Base-by-base conservation (phyloP, 2,329 filamentous ascomycete genomes). In the Claviceps paspali region DNA sequence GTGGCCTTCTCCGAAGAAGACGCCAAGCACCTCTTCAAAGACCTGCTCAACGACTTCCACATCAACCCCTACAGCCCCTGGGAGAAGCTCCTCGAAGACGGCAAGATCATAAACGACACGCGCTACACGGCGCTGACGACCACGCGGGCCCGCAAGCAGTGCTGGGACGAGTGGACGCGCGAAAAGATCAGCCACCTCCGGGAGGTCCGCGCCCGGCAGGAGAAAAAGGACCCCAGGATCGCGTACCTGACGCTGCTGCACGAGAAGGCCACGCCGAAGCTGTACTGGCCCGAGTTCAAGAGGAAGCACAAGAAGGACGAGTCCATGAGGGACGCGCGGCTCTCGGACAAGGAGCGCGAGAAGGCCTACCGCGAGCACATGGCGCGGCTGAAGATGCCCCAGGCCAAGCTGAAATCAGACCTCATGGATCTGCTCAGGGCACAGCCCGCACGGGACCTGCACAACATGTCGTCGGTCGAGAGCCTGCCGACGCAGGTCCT, bases 281-380 rank as follows among this genome's bases (percentile, higher is more conserved):
- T 98, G 1, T 98, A 93, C 65, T 98, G 91, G 91, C 80, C 84
- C 0, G 91, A 98, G 54, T 98, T 98, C 60, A 85, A 83, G 49
- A 70, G 91, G 24, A 98, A 95, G 54, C 91, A 76, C 59, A 81
- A 80, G 46, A 87, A 81, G 45, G 86, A 93, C 45, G 58, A 72
- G 0, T 71, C 78, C 36, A 86, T 98, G 81, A 81, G 79, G 42
- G 81, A 88, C 41, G 64, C 73, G 22, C 71, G 67, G 35, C 64
- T 87, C 18, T 62, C 65, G 24, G 84, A 88, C 50, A 84, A 80
- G 54, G 83, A 88, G 36, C 70, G 80, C 24, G 84, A 92, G 52
- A 86, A 81, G 58, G 65, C 74, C 36, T 92, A 88, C 53, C 70
- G 83, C 39, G 83, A 91, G 40, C 75, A 84, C 49, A 65, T 85